Conservation (phyloP, 2,329 filamentous ascomycete species). For the Colletotrichum karsti region DNA sequence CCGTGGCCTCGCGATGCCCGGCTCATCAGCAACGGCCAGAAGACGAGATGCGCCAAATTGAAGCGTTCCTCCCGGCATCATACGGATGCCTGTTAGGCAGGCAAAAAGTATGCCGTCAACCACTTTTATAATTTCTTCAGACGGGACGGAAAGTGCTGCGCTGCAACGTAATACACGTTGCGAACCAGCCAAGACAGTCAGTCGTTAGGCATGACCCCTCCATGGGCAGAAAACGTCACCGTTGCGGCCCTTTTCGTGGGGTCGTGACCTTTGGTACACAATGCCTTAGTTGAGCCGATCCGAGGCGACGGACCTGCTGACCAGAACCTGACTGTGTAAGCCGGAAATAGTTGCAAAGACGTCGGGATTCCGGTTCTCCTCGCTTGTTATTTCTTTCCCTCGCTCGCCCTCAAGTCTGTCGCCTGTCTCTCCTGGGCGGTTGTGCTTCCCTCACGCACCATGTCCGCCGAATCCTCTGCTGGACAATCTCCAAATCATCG, state of each 20-base stretch:
- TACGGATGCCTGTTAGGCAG: conserved; percentile 21
- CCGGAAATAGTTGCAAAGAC: not conserved
- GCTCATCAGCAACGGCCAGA: not conserved
- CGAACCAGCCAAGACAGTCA: not conserved
- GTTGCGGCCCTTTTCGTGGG: conserved; percentile 13
- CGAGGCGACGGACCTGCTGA: conserved; percentile 20
- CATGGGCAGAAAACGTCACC: conserved; percentile 7
- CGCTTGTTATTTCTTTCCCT: not conserved
- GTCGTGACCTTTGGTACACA: conserved; percentile 24
- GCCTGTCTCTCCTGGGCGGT: not conserved
- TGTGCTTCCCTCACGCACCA: not conserved
- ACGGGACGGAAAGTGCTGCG: not conserved
- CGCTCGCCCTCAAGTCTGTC: not conserved
- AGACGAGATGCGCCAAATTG: not conserved
- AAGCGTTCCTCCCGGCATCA: not conserved
- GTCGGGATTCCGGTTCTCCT: not conserved
- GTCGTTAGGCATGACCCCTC: conserved; percentile 19
- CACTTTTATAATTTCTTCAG: not conserved
- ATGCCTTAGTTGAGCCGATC: conserved; percentile 16
- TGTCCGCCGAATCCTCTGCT: not conserved
- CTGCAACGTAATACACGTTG: not conserved
- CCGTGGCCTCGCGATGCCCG: conserved; percentile 12
- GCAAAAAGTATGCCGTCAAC: not conserved
- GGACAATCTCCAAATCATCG: not conserved
- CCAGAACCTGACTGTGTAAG: not conserved